Conservation (phyloP, 2,329 filamentous ascomycete genomes). For the Penicillium aurantiogriseum region DNA sequence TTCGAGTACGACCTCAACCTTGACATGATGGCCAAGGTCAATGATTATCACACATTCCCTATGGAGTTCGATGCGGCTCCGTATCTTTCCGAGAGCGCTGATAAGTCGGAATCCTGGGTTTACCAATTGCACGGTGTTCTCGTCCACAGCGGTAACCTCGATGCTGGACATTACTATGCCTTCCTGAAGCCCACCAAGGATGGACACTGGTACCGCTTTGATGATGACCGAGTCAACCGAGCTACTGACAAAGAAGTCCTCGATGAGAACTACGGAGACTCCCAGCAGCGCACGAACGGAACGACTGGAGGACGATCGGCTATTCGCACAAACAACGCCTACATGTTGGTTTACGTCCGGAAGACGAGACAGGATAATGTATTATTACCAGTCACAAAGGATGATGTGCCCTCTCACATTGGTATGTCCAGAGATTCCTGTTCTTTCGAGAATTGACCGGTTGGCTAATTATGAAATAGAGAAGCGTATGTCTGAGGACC, state of each 20-base stretch:
- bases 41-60: slow-evolving; percentile 50
- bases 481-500: slow-evolving; percentile 76
- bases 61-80: slow-evolving; percentile 64
- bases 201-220: slow-evolving; percentile 93
- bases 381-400: slow-evolving; percentile 69
- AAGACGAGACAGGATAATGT: slow-evolving; percentile 82
- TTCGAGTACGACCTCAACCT: slow-evolving; percentile 97
- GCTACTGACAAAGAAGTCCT: slow-evolving; percentile 87
- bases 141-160: slow-evolving; percentile 93
- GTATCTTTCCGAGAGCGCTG: slow-evolving; percentile 81
- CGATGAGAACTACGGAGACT: slow-evolving; percentile 95
- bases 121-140: slow-evolving; percentile 94
- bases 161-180: slow-evolving; percentile 97
- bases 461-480: slow-evolving; percentile 48
- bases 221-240: slow-evolving; percentile 95
- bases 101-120: slow-evolving; percentile 82
- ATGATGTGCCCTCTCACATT: slow-evolving; percentile 79
- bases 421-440: slow-evolving; percentile 27
- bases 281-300: slow-evolving; percentile 64
- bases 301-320: slow-evolving; percentile 58
- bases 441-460: background rate
- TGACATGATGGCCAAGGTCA: slow-evolving; percentile 97
- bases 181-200: slow-evolving; percentile 93
- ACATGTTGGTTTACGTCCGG: slow-evolving; percentile 98
- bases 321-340: slow-evolving; percentile 75